Base-by-base conservation (phyloP, 352 stramenopile species). In the Phytophthora podocarpi region DNA sequence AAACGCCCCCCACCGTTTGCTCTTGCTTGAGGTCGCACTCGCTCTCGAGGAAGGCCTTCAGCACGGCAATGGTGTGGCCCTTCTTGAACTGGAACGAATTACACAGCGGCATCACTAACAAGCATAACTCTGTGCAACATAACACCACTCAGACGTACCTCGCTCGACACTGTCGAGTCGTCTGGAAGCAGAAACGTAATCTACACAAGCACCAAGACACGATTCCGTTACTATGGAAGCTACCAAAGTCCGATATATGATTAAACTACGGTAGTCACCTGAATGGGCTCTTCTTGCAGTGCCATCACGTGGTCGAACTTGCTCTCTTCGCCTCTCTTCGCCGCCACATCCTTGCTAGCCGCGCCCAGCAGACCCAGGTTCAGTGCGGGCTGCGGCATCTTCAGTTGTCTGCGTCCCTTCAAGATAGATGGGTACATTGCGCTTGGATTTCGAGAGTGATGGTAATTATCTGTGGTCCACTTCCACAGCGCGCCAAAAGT, bases 241-340 rank as follows among this genome's bases (percentile, higher is more conserved):
- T 7, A 5, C 9, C 26, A 39, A 35, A 37, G 2, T 18, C 12
- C 21, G 8, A 30, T 9, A 3, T 5, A 28, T 8, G n/a, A n/a
- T n/a, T n/a, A n/a, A n/a, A n/a, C n/a, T 28, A 13, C 43, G 35
- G 27, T 12, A 2, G n/a, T 35, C 37, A 89, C 80, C 36, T 72
- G 31, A 27, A 89, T 78, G 27, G 65, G 36, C 34, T 84, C 80
- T 49, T 89, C 77, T 52, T 89, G 80, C 13, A 89, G 64, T 27
- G 72, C 75, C 52, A 72, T 70, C 41, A 86, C 64, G 35, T 82
- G 75, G 51, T 89, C 80, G 28, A 81, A 79, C 64, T 89, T 89
- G 72, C 62, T 70, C 49, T 89, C 75, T 21, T 58, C 58, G 15
- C 58, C 58, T 28, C 40, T 61, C 7, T 23, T 49, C 2, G 30